These are phyloP conservation scores for Lasiodiplodia gonubiensis DNA, from an alignment of 2,329 filamentous ascomycete species.

Conservation along the genomic window DNA sequence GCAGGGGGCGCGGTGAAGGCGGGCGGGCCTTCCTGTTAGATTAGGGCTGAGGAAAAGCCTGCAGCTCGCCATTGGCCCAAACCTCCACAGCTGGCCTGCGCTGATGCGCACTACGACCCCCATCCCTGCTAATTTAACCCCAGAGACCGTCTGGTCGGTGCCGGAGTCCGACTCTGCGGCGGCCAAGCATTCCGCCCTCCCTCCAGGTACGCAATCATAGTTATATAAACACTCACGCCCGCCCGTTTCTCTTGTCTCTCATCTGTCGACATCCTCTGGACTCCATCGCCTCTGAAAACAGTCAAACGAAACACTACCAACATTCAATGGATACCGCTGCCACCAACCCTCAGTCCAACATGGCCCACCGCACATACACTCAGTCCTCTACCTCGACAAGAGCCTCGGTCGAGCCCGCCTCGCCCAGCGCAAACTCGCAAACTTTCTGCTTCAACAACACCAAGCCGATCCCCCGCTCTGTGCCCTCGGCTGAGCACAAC, in stretches of 20 bases:
- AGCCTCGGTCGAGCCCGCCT: slow-evolving; percentile 12
- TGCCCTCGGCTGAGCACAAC: slow-evolving; percentile 39
- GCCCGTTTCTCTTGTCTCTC: slow-evolving; percentile 1
- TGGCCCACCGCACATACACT: slow-evolving; percentile 21
- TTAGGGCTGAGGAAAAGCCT: slow-evolving; percentile 7
- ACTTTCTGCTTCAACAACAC: slow-evolving; percentile 28
- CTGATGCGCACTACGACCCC: neutral
- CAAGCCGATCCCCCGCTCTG: slow-evolving; percentile 27
- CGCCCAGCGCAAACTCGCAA: slow-evolving; percentile 19
- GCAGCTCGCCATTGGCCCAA: neutral
- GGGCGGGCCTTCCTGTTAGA: neutral
- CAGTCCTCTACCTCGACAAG: slow-evolving; percentile 22
- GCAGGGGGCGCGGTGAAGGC: slow-evolving; percentile 11
- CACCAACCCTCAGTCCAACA: slow-evolving; percentile 1
- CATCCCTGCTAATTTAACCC: slow-evolving; percentile 12
- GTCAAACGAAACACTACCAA: neutral
- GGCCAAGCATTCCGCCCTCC: slow-evolving; percentile 22
- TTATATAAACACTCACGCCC: slow-evolving; percentile 5
- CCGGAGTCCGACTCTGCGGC: slow-evolving; percentile 3
- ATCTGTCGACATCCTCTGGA: neutral
- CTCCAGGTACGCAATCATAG: neutral
- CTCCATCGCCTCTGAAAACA: neutral
- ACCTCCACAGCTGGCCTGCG: no score
- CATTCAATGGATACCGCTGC: neutral
- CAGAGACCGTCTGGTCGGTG: slow-evolving; percentile 15